Base-by-base conservation (phyloP, 768 basidiomycete species). In the Chalciporus piperatus region DNA sequence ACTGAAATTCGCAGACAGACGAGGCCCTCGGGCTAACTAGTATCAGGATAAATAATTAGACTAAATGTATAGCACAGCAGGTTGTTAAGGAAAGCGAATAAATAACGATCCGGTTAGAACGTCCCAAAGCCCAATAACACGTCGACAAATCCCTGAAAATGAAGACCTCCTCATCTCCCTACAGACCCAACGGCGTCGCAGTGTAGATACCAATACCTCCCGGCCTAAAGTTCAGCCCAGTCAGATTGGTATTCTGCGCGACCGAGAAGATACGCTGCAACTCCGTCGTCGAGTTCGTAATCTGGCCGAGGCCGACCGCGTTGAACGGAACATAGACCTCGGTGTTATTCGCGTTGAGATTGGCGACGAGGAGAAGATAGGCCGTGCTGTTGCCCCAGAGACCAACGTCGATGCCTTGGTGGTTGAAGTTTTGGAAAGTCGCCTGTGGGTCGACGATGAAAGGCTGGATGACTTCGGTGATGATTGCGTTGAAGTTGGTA, bases 151-250 rank as follows among this genome's bases (percentile, higher is more conserved):
- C 28, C 8, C 11, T 11, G 28, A 8, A 1, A 2, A 30, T 1
- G 6, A 30, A 30, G 2, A 30, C 28, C 28, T 30, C 28, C 28
- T 30, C 22, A 30, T 7, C 8, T 32, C 3, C 30, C 30, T 32
- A 11, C 13, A 27, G 27, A 32, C 35, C n/a, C 3, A 6, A 7
- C 4, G 44, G 58, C n/a, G 56, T 57, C 35, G 39, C 55, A 1
- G 47, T 56, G 19, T 66, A 67, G 23, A 67, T 56, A 11, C 66
- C 65, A 23, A 66, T 23, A 1, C 61, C 61, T 5, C 50, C 58
- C 3, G 55, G 48, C 10, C 12, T 6, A 19, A 54, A 55, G 37
- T 56, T 59, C 9, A 68, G 41, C 12, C 64, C 66, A 2, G 55
- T 70, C 19, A 19, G 45, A 6, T 64, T 64, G 9, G 53, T 52